Evolutionary conservation across 495 filamentous ascomycete genomes (phyloP), one percentile per base, ranked within the genome.

Genomic region (Hypoxylon intermedium): DNA sequence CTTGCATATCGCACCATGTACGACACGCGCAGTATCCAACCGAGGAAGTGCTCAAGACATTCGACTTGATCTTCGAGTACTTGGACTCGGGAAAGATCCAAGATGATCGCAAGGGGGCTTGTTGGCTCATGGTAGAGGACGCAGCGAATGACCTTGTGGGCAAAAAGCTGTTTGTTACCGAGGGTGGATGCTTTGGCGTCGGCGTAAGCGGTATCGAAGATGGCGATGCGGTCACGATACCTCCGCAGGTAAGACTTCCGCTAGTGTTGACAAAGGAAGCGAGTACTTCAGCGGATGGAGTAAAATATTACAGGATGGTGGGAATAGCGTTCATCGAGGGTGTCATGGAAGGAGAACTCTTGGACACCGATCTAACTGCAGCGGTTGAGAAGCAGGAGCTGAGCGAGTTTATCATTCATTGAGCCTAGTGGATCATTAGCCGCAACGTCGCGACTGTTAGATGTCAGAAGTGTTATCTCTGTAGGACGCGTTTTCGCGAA

Each of bases 371-470:
- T 18, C 47, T 51, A 33, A 30, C 9, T 1, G 13, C 11, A 19
- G 30, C 13, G 28, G 28, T 37, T 21, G 47, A 51, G 18, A 51
- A 33, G 26, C 34, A 37, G 30, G 18, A 33, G 0, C 9, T 51
- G 9, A 5, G 38, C 13, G 47, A 51, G 13, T 51, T 51, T 11
- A 15, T 37, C 6, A 18, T 51, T 21, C 47, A 51, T 81, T 36
- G n/a, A 37, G 9, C 4, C n/a, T n/a, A n/a, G n/a, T n/a, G n/a
- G n/a, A n/a, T n/a, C n/a, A n/a, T n/a, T n/a, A n/a, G n/a, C n/a
- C n/a, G n/a, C n/a, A n/a, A n/a, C n/a, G n/a, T n/a, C n/a, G n/a
- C n/a, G n/a, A n/a, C n/a, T n/a, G n/a, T n/a, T n/a, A n/a, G n/a
- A n/a, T n/a, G n/a, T n/a, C n/a, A n/a, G n/a, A n/a, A n/a, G n/a